A percentile compares a stretch with the other conserved stretches of the same genome.
These are phyloP conservation scores for Gamsiella multidivaricata DNA, from an alignment of 192 early-diverging fungal species.

Conservation along the genomic window DNA sequence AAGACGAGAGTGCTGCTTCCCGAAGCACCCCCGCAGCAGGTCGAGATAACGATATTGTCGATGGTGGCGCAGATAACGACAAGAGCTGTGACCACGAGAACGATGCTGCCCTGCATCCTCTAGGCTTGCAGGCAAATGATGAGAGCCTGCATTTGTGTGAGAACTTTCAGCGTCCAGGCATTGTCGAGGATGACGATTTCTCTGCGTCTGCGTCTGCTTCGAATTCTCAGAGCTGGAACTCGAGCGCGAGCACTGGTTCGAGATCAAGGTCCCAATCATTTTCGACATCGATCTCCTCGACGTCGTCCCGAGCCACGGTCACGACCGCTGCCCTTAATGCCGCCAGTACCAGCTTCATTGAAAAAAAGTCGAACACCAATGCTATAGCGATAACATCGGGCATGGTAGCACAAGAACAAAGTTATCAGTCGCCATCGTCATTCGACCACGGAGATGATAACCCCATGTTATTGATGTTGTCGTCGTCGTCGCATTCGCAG, in stretches of 20 bases:
- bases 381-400: neutral
- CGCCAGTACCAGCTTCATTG: neutral
- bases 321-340: neutral
- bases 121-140: no score
- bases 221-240: neutral
- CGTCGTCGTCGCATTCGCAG: no score
- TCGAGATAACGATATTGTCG: neutral
- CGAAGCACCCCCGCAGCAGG: no score
- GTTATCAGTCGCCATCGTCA: neutral
- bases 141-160: neutral
- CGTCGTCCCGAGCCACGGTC: neutral
- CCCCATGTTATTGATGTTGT: no score
- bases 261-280: constrained; percentile 8
- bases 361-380: no score
- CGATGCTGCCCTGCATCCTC: no score
- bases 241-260: neutral
- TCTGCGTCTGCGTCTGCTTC: neutral
- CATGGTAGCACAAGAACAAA: neutral
- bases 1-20: no score
- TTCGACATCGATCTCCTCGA: constrained; percentile 1
- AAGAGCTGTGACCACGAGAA: no score
- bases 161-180: neutral
- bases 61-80: constrained; percentile 3
- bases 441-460: no score
- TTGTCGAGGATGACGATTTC: neutral